A percentile compares a stretch with the other conserved stretches of the same genome.
Evolutionary conservation across 2,329 filamentous ascomycete genomes (phyloP).

Genomic region (Plectosphaerella sp.): DNA sequence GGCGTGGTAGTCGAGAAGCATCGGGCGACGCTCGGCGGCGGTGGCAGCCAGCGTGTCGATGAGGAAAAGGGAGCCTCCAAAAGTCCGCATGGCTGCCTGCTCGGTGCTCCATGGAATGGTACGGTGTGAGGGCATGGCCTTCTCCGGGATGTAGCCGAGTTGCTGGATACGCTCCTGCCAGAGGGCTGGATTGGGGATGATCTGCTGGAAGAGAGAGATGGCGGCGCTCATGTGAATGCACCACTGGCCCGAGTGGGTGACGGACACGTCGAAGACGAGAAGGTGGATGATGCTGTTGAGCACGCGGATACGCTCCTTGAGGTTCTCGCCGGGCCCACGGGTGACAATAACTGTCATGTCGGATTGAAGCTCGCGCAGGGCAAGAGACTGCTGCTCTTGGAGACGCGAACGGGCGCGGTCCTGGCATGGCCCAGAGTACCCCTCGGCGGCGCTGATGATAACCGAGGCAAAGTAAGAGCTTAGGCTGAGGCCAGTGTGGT

Average conservation of each 20-base stretch:
- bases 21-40: constrained; percentile 35
- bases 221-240: constrained; percentile 46
- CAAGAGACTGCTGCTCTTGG: constrained; percentile 38
- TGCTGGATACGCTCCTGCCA: constrained; percentile 30
- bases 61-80: constrained; percentile 39
- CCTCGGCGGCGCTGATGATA: constrained; percentile 28
- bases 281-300: constrained; percentile 50
- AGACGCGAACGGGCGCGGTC: constrained; percentile 31
- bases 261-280: constrained; percentile 46
- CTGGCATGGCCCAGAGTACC: constrained; percentile 8
- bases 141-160: constrained; percentile 9
- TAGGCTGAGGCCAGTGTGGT: constrained; percentile 52
- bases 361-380: constrained; percentile 36
- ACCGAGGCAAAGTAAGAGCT: constrained; percentile 53
- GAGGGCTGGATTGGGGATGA: constrained; percentile 29
- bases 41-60: constrained; percentile 47
- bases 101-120: constrained; percentile 36
- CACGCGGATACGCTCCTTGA: constrained; percentile 30
- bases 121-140: constrained; percentile 12
- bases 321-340: constrained; percentile 21
- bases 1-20: constrained; percentile 35
- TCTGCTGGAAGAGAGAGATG: constrained; percentile 42
- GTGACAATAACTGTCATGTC: constrained; percentile 33
- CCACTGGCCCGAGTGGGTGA: constrained; percentile 41
- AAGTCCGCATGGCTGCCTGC: constrained; percentile 44